Evolutionary conservation across 495 filamentous ascomycete genomes (phyloP).

Genomic region (Daldinia caldariorum): DNA sequence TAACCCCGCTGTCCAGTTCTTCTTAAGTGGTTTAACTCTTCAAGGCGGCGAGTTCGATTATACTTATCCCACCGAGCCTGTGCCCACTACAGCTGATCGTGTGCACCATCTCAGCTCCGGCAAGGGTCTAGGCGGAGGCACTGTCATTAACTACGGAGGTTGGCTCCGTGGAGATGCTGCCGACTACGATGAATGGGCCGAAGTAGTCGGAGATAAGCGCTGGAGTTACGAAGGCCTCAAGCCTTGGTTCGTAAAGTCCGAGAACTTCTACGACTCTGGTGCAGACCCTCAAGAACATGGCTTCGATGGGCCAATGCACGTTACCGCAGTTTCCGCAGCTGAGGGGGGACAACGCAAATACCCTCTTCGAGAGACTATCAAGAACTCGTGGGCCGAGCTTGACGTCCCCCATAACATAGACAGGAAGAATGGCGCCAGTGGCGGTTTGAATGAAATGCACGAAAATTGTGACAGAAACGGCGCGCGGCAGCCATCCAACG

Average conservation of each 20-base stretch:
- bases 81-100: constrained; percentile 37
- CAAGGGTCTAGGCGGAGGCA: constrained; percentile 52
- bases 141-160: constrained; percentile 48
- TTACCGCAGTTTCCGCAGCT: constrained; percentile 27
- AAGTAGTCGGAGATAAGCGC: constrained; percentile 45
- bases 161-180: constrained; percentile 52
- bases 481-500: constrained; percentile 48
- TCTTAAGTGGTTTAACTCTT: constrained; percentile 25
- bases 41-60: constrained; percentile 49
- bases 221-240: constrained; percentile 54
- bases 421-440: constrained; percentile 43
- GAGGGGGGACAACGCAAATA: not conserved
- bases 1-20: constrained; percentile 24
- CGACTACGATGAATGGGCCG: constrained; percentile 57
- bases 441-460: constrained; percentile 45
- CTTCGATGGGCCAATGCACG: constrained; percentile 48
- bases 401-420: constrained; percentile 44
- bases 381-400: constrained; percentile 14
- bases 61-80: constrained; percentile 48
- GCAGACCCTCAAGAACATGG: constrained; percentile 42
- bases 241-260: constrained; percentile 47
- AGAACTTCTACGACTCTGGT: constrained; percentile 28
- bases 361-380: too few relatives aligned
- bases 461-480: constrained; percentile 51
- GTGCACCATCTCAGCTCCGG: constrained; percentile 42